Conservation (phyloP, 2,329 filamentous ascomycete species). For the Verticillium albo-atrum region DNA sequence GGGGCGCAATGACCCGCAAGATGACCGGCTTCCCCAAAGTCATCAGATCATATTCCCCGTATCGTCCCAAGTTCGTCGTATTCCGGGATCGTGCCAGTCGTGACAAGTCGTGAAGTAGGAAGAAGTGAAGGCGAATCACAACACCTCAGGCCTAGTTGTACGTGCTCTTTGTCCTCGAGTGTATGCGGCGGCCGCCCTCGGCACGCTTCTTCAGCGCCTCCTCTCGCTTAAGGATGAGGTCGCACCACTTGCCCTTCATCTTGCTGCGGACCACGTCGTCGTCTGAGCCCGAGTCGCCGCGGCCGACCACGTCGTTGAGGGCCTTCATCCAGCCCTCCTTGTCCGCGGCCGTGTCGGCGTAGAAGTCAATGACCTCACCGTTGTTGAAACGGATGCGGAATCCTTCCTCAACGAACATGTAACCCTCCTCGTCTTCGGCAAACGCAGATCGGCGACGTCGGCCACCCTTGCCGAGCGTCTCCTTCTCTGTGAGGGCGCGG, state of each 20-base stretch:
- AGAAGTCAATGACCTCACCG: constrained; percentile 97
- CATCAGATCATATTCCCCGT: background rate
- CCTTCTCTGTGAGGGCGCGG: constrained; percentile 74
- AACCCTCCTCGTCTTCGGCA: constrained; percentile 96
- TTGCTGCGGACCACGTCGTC: constrained; percentile 38
- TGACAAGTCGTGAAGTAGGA: background rate
- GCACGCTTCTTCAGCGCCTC: constrained; percentile 52
- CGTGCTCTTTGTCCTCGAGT: constrained; percentile 57
- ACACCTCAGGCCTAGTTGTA: constrained; percentile 31
- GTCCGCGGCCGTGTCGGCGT: constrained; percentile 80
- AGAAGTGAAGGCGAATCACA: background rate
- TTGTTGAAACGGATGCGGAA: constrained; percentile 99
- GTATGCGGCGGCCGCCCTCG: constrained; percentile 44
- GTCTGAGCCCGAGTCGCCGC: constrained; percentile 41
- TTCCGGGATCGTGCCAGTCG: background rate
- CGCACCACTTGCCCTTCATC: constrained; percentile 59
- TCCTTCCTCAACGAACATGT: constrained; percentile 99
- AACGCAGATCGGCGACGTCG: constrained; percentile 90
- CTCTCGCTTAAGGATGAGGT: constrained; percentile 61
- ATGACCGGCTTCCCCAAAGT: background rate
- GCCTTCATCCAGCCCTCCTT: constrained; percentile 96
- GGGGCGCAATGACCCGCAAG: background rate
- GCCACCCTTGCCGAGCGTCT: constrained; percentile 71
- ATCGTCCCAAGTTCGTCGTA: background rate
- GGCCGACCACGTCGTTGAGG: constrained; percentile 66